Evolutionary conservation across 176 grass and related monocot genomes (phyloP).

Genomic region (Chloris gayana): DNA sequence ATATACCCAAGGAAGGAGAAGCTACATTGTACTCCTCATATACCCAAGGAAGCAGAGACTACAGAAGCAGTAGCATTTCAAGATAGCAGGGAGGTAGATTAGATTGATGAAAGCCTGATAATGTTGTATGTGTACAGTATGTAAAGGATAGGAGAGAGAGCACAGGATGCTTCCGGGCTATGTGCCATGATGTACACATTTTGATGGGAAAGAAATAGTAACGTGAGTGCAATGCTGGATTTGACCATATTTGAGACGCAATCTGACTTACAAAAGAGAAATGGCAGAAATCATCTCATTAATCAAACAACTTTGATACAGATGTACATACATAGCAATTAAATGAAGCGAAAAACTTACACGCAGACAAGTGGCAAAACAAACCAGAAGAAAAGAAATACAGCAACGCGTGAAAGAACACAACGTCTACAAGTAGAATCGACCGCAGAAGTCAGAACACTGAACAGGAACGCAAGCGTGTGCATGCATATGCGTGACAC

Average conservation of each 20-base stretch:
- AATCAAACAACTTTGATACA: background rate
- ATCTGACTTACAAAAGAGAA: background rate
- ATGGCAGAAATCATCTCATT: background rate
- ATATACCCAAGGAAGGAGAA: too few relatives aligned
- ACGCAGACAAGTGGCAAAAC: background rate
- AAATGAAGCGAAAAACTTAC: background rate
- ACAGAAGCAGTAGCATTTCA: conserved; percentile 6
- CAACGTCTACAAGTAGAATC: background rate
- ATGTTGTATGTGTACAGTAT: background rate
- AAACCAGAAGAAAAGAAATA: background rate
- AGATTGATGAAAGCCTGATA: background rate
- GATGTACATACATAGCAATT: background rate
- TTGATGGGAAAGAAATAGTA: background rate
- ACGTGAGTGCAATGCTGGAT: too few relatives aligned
- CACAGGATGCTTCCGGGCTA: background rate
- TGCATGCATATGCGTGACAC: too few relatives aligned
- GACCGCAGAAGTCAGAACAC: background rate
- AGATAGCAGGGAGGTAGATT: conserved; percentile 3
- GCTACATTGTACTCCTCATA: background rate
- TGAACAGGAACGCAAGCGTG: background rate
- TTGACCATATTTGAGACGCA: background rate
- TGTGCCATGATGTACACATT: conserved; percentile 19
- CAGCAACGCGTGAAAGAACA: background rate
- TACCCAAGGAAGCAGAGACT: conserved; percentile 11
- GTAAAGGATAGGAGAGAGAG: background rate